phyloP scores from a whole-genome alignment of 495 filamentous ascomycete genomes.

The Tuber indicum region DNA sequence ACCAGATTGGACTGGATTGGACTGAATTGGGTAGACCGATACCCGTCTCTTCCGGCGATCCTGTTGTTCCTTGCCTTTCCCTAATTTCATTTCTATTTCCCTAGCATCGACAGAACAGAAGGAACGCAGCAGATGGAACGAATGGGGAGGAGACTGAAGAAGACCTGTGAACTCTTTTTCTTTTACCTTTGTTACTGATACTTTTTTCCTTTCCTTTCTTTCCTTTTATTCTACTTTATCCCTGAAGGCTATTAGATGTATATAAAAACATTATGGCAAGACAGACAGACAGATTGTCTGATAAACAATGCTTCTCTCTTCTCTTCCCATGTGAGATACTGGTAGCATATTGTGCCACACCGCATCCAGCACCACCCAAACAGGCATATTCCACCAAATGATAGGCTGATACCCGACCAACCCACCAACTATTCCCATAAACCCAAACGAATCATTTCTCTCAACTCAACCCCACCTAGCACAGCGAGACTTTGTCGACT shows the following conservation, averaged over 20 bases:
- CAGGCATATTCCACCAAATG: neutral
- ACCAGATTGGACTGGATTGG: neutral
- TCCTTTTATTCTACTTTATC: neutral
- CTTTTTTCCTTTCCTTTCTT: neutral
- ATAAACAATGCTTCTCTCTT: neutral
- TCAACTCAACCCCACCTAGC: neutral
- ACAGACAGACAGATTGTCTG: neutral
- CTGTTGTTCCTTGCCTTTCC: neutral
- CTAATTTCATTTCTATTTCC: neutral
- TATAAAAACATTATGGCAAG: neutral
- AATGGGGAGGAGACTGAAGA: neutral
- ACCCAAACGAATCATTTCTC: neutral
- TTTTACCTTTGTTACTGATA: neutral
- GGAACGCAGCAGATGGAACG: neutral
- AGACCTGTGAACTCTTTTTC: neutral
- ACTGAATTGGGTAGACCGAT: neutral
- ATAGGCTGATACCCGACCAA: neutral
- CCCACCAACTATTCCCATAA: constrained; percentile 1
- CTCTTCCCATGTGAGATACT: neutral
- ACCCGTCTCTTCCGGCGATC: neutral
- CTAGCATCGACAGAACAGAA: neutral
- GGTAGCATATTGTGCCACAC: neutral
- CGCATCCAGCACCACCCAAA: neutral
- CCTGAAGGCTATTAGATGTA: neutral
- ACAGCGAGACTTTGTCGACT: constrained; percentile 2